Conservation (phyloP, 2,329 filamentous ascomycete species). For the Alternaria alternata region DNA sequence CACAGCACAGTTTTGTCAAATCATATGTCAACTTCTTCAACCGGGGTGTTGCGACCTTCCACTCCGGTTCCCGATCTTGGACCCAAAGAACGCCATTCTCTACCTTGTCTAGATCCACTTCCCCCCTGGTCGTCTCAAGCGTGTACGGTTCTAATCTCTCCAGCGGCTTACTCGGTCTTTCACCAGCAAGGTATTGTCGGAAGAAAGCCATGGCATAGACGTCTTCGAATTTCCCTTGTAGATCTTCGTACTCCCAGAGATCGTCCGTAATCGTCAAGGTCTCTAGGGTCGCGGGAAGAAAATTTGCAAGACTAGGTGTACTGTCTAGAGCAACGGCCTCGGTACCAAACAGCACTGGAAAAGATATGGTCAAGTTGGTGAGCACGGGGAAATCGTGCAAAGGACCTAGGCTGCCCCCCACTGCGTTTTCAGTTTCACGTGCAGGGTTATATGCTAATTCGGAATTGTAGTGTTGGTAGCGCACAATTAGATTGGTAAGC, state of each 20-base stretch:
- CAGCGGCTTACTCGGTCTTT: not conserved
- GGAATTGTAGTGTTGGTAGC: too few relatives aligned
- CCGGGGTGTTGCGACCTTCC: slow-evolving; percentile 11
- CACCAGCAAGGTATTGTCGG: not conserved
- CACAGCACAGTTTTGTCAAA: not conserved
- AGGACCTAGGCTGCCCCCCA: not conserved
- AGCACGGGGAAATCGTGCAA: not conserved
- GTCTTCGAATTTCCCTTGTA: not conserved
- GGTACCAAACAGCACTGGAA: not conserved
- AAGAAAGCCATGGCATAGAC: not conserved
- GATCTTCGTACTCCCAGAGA: too few relatives aligned
- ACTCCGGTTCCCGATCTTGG: not conserved
- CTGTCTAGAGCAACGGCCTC: not conserved
- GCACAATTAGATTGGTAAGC: too few relatives aligned
- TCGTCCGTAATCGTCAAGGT: too few relatives aligned
- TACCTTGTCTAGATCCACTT: too few relatives aligned
- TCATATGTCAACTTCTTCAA: slow-evolving; percentile 11
- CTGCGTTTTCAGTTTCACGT: not conserved
- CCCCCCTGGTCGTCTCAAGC: too few relatives aligned
- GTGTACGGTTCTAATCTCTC: too few relatives aligned
- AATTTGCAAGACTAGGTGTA: not conserved
- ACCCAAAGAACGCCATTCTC: not conserved
- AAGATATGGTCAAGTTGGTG: not conserved
- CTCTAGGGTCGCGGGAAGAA: too few relatives aligned
- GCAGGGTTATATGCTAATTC: not conserved